Conservation (phyloP, 176 grass and related monocot species). For the Stipa capillata region DNA sequence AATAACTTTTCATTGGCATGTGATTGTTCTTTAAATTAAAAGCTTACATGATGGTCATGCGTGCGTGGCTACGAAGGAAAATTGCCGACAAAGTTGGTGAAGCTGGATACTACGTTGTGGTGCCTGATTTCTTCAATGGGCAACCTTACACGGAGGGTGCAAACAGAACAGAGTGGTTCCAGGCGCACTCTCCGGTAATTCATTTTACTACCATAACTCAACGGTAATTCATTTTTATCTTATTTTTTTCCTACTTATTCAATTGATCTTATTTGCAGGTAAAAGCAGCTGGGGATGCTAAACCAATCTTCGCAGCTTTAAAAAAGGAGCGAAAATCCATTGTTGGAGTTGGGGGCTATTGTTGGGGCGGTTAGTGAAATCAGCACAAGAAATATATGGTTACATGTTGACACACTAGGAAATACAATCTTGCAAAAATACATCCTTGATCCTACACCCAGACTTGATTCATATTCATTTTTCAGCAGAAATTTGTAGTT, state of each 20-base stretch:
- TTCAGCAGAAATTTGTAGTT: background rate
- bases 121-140: constrained; percentile 28
- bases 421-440: background rate
- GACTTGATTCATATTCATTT: background rate
- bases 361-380: constrained; percentile 18
- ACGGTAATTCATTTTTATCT: background rate
- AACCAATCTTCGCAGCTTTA: background rate
- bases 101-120: constrained; percentile 26
- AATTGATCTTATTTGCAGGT: constrained; percentile 5
- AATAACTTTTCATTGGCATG: background rate
- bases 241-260: background rate
- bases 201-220: background rate
- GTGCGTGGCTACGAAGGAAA: background rate
- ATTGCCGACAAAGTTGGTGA: constrained; percentile 28
- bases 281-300: constrained; percentile 3
- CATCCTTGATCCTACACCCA: background rate
- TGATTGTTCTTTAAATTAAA: background rate
- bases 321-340: background rate
- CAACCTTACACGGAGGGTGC: background rate
- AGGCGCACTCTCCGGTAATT: constrained; percentile 13
- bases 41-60: background rate
- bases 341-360: constrained; percentile 14
- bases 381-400: background rate
- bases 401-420: background rate
- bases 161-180: constrained; percentile 14